Evolutionary conservation across 371 early-diverging fungal genomes (phyloP), one percentile per base, ranked within the genome.

Genomic region (Basidiobolus meristosporus): DNA sequence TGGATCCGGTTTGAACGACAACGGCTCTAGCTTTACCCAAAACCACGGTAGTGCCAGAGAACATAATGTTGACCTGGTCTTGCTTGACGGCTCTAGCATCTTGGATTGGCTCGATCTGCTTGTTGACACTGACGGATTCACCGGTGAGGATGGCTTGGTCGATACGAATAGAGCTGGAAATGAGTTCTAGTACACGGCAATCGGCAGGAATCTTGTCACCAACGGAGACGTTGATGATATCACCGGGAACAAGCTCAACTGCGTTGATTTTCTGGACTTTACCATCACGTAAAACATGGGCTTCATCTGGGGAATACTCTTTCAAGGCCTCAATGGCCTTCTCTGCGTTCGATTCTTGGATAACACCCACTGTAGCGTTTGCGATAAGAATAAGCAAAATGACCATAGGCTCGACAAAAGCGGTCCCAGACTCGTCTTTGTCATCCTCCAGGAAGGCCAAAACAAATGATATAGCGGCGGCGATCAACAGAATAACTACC

Each of bases 171-270:
- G 81, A 65, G 43, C 82, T 77, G 12, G 87, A 76, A 46, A 56
- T 43, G 39, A 96, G 65, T 14, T 67, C 54, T 7, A 95, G 30
- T 21, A 98, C 50, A 38, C 98, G 77, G 46, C 77, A 75, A 54
- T 98, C 98, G 19, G 98, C 98, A 18, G 98, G 97, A 23, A 98
- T 66, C 59, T 87, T 87, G 56, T 92, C 93, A 38, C 98, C 98
- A 1, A 89, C 84, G 39, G 78, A 60, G 19, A 96, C 53, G 26
- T 77, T 73, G 38, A 96, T 73, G 40, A 95, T 80, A 64, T 95
- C 96, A 37, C 97, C 97, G 14, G 95, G 97, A 9, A 97, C 95
- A 19, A 97, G 54, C 21, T 89, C 82, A 26, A 62, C 56, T 5
- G 93, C 72, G 21, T 74, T 51, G 29, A 91, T 65, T 57, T 74